Evolutionary conservation across 164 flowering plant species (phyloP).

Genomic region (Saururus chinensis): DNA sequence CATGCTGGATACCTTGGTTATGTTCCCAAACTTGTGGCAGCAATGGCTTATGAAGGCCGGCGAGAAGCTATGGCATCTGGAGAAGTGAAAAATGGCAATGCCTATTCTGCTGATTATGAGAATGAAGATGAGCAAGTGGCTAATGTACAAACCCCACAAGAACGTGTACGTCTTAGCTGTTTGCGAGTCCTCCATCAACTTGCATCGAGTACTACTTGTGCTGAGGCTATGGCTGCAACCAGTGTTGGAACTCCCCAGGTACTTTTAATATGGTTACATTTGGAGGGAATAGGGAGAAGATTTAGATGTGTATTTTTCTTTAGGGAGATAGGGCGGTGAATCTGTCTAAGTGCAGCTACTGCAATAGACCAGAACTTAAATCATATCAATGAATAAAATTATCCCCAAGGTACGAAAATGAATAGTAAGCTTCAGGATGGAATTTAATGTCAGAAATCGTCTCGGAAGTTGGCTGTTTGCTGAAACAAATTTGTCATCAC

Average conservation of each 20-base stretch:
- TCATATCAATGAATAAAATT: too few relatives aligned
- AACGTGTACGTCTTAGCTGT: slow-evolving; percentile 97
- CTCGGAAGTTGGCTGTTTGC: too few relatives aligned
- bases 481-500: too few relatives aligned
- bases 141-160: slow-evolving; percentile 70
- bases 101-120: slow-evolving; percentile 28
- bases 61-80: slow-evolving; percentile 86
- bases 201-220: slow-evolving; percentile 96
- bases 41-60: slow-evolving; percentile 93
- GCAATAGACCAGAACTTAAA: too few relatives aligned
- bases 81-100: slow-evolving; percentile 38
- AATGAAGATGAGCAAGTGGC: slow-evolving; percentile 44
- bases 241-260: slow-evolving; percentile 98
- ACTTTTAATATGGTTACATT: neutral
- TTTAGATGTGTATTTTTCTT: neutral
- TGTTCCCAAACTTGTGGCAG: slow-evolving; percentile 96
- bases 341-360: too few relatives aligned
- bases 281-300: neutral
- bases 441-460: too few relatives aligned
- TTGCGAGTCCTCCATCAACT: slow-evolving; percentile 95
- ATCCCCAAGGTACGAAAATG: too few relatives aligned
- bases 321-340: neutral
- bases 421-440: too few relatives aligned
- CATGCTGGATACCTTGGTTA: slow-evolving; percentile 98
- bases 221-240: slow-evolving; percentile 99